Evolutionary conservation across 192 early-diverging fungal species (phyloP).

Genomic region (Backusella circina): DNA sequence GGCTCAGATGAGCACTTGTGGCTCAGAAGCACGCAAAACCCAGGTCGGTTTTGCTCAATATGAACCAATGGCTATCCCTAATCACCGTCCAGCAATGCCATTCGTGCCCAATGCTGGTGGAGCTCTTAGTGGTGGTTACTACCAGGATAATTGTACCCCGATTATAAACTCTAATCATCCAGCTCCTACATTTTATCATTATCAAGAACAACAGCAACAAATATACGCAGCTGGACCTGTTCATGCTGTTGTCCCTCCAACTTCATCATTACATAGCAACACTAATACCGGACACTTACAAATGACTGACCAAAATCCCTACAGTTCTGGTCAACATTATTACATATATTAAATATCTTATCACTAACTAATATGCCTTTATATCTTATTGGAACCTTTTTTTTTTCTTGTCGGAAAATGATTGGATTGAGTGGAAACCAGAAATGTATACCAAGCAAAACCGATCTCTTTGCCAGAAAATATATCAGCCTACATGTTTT

Average conservation of each 20-base stretch:
- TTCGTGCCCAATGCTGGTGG: background rate
- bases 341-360: background rate
- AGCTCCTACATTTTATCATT: background rate
- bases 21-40: background rate
- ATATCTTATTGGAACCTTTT: background rate
- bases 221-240: background rate
- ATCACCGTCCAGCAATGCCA: background rate
- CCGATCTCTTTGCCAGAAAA: background rate
- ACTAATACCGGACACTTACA: background rate
- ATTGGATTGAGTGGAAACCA: background rate
- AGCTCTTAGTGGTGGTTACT: background rate
- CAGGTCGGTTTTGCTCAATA: background rate
- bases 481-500: background rate
- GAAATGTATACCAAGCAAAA: background rate
- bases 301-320: background rate
- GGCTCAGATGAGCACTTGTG: background rate
- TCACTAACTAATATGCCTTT: background rate
- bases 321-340: background rate
- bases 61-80: background rate
- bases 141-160: background rate
- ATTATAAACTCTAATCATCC: background rate
- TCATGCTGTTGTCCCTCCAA: background rate
- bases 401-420: background rate
- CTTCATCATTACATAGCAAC: background rate
- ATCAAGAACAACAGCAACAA: slow-evolving; percentile 1